Evolutionary conservation across 345 rosid genomes (phyloP).

Genomic region (Eucalyptus cloeziana): DNA sequence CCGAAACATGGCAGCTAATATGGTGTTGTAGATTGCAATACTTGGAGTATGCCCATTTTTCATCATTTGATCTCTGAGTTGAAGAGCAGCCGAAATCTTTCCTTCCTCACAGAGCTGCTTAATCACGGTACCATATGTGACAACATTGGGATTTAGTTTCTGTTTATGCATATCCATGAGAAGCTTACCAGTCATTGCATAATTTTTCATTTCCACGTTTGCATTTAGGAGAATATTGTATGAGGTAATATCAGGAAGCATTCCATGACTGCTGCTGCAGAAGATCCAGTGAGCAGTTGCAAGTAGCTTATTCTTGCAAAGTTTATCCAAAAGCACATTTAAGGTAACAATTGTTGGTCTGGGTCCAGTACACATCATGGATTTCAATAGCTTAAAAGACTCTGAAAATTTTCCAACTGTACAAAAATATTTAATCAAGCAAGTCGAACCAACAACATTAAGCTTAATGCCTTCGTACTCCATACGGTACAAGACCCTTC

Average conservation of each 20-base stretch:
- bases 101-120: slow-evolving; percentile 5
- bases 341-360: slow-evolving; percentile 3
- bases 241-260: background rate
- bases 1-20: slow-evolving; percentile 4
- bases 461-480: slow-evolving; percentile 3
- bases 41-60: slow-evolving; percentile 2
- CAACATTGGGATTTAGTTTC: slow-evolving; percentile 1
- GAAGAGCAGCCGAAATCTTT: slow-evolving; percentile 4
- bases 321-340: slow-evolving; percentile 10
- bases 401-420: slow-evolving; percentile 4
- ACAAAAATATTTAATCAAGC: slow-evolving; percentile 14
- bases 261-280: background rate
- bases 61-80: slow-evolving; percentile 3
- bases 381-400: slow-evolving; percentile 4
- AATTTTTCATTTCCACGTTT: background rate
- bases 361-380: slow-evolving; percentile 8
- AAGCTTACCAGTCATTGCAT: background rate
- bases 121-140: slow-evolving; percentile 5
- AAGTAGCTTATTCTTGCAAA: slow-evolving; percentile 15
- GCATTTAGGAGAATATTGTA: slow-evolving; percentile 16
- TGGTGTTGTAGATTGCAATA: slow-evolving; percentile 5
- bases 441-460: slow-evolving; percentile 7
- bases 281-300: slow-evolving; percentile 3
- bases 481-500: slow-evolving; percentile 10
- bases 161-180: slow-evolving; percentile 2